A percentile compares a stretch with the other conserved stretches of the same genome.
Conservation (phyloP, 768 basidiomycete species). For the Daedaleopsis sinensis region DNA sequence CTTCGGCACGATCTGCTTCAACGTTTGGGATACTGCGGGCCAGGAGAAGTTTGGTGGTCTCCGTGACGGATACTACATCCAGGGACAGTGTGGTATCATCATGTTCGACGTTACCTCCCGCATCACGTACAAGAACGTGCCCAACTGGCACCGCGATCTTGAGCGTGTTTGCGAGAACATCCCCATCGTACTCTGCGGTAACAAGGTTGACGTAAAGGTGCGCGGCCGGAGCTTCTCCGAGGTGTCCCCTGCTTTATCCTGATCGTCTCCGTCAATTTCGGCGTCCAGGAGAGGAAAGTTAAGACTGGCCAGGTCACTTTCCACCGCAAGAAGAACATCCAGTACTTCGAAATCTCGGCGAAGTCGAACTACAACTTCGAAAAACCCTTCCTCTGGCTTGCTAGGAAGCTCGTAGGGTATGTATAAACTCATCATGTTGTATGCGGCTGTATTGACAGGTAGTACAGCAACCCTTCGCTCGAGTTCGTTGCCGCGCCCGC, state of each 20-base stretch:
- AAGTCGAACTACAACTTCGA: conserved; percentile 99
- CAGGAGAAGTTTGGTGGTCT: conserved; percentile 99
- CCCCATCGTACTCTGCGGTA: conserved; percentile 98
- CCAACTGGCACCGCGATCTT: conserved; percentile 99
- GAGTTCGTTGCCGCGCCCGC: conserved; percentile 98
- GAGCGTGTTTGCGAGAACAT: conserved; percentile 99
- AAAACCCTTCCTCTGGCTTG: conserved; percentile 99
- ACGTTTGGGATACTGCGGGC: conserved; percentile 99
- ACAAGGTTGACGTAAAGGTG: conserved; percentile 99
- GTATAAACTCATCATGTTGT: conserved; percentile 31
- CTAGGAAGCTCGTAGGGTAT: conserved; percentile 95
- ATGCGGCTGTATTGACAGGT: neutral
- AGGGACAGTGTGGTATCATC: conserved; percentile 99
- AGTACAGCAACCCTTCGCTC: conserved; percentile 72
- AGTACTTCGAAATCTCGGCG: conserved; percentile 99
- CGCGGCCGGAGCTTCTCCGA: conserved; percentile 27
- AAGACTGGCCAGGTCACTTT: conserved; percentile 99
- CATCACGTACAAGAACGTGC: conserved; percentile 99
- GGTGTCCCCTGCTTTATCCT: neutral
- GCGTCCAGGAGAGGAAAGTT: conserved; percentile 92
- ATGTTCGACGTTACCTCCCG: conserved; percentile 99
- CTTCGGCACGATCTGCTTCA: conserved; percentile 99
- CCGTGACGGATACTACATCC: conserved; percentile 95
- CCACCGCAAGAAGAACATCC: conserved; percentile 99
- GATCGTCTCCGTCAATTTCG: conserved; percentile 5